These are phyloP conservation scores for Daldinia caldariorum DNA, from an alignment of 495 filamentous ascomycete genomes.

Conservation along the genomic window DNA sequence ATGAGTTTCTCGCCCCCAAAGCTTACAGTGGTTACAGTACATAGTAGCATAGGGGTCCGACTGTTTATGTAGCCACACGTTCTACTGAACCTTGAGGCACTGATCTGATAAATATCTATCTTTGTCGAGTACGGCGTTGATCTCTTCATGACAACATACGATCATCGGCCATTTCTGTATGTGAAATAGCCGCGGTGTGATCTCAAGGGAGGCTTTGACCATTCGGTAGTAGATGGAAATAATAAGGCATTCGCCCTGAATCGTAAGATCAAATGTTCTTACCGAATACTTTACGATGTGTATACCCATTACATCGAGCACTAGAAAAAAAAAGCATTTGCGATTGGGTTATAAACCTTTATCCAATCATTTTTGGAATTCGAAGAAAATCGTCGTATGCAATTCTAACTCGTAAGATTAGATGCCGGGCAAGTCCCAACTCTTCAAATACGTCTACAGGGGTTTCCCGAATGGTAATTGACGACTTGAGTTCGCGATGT, in stretches of 20 bases:
- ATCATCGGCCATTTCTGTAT: constrained; percentile 22
- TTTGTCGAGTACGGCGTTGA: constrained; percentile 21
- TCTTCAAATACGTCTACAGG: not conserved
- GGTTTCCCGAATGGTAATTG: not conserved
- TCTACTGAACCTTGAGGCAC: constrained; percentile 16
- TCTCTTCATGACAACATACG: constrained; percentile 18
- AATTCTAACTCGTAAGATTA: not conserved
- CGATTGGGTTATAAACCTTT: not conserved
- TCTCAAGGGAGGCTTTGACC: constrained; percentile 1
- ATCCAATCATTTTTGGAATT: not conserved
- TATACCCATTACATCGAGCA: too few species aligned
- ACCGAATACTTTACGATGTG: not conserved
- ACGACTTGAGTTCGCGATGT: not conserved
- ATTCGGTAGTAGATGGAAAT: not conserved
- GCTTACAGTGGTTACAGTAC: too few species aligned
- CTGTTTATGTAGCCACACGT: constrained; percentile 2
- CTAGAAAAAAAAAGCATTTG: not conserved
- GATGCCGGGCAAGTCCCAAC: not conserved
- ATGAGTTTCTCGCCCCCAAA: constrained; percentile 27
- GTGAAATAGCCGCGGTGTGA: constrained; percentile 11
- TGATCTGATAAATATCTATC: constrained; percentile 18
- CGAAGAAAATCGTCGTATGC: not conserved
- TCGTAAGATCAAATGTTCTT: not conserved
- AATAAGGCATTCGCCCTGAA: not conserved
- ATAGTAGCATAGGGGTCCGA: constrained; percentile 24